Evolutionary conservation across 169 alveolate genomes (phyloP).

Genomic region (Cyclospora cayetanensis): DNA sequence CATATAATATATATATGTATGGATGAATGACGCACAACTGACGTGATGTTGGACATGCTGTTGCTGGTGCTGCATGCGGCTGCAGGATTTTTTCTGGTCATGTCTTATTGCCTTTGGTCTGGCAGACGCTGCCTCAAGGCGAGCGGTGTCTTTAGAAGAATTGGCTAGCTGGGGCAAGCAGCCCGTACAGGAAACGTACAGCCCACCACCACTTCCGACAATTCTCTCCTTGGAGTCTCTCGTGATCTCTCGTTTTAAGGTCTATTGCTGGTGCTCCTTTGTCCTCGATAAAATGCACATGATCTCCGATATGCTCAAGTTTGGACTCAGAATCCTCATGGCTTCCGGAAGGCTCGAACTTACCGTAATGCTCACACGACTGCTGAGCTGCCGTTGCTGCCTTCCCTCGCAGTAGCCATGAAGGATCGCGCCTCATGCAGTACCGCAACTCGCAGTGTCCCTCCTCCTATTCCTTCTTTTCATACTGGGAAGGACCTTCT

Average conservation of each 20-base stretch:
- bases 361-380: not conserved
- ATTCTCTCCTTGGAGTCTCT: slow-evolving; percentile 81
- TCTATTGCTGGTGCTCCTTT: slow-evolving; percentile 86
- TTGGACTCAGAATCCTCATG: slow-evolving; percentile 79
- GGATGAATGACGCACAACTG: too few species aligned
- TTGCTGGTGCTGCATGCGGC: not conserved
- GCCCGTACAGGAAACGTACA: slow-evolving; percentile 74
- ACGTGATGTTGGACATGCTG: not conserved
- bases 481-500: too few species aligned
- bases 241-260: slow-evolving; percentile 80
- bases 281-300: slow-evolving; percentile 84
- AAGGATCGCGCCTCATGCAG: too few species aligned
- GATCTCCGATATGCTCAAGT: slow-evolving; percentile 85
- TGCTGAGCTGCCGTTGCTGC: not conserved
- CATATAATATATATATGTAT: not conserved
- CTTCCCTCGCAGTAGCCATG: too few species aligned
- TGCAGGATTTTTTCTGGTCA: slow-evolving; percentile 55
- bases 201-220: slow-evolving; percentile 81
- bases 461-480: too few species aligned
- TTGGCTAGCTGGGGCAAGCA: slow-evolving; percentile 21
- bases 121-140: not conserved
- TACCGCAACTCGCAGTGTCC: too few species aligned
- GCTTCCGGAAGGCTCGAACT: slow-evolving; percentile 71
- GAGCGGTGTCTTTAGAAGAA: slow-evolving; percentile 47
- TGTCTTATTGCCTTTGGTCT: slow-evolving; percentile 55